phyloP scores from a whole-genome alignment of 805 yeast species.

The Torulaspora quercuum region DNA sequence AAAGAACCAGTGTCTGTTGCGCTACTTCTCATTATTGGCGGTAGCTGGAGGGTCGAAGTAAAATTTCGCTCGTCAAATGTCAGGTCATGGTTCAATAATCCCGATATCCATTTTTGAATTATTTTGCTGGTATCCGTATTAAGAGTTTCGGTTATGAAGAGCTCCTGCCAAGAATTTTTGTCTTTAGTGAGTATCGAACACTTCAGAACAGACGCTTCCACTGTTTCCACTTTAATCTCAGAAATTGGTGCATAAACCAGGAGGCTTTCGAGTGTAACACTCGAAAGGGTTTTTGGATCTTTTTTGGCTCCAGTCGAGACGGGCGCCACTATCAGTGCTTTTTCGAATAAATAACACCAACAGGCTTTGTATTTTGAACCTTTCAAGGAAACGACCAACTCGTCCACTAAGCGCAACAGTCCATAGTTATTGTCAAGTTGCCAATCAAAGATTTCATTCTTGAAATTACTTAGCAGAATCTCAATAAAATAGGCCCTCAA shows the following conservation, averaged over 20 bases:
- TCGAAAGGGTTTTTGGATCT: slow-evolving; percentile 8
- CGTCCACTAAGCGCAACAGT: slow-evolving; percentile 38
- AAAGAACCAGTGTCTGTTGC: slow-evolving; percentile 16
- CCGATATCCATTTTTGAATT: slow-evolving; percentile 43
- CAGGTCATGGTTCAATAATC: slow-evolving; percentile 36
- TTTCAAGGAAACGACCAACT: slow-evolving; percentile 32
- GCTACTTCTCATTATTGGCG: slow-evolving; percentile 17
- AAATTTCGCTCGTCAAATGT: slow-evolving; percentile 31
- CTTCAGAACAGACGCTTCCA: slow-evolving; percentile 27
- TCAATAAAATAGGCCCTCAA: slow-evolving; percentile 30
- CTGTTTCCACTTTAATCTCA: slow-evolving; percentile 20
- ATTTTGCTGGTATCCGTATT: slow-evolving; percentile 32
- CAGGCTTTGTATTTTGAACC: slow-evolving; percentile 27
- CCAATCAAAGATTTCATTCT: slow-evolving; percentile 22
- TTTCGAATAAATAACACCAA: slow-evolving; percentile 38
- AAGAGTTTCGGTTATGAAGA: slow-evolving; percentile 27
- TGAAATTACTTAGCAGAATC: slow-evolving; percentile 21
- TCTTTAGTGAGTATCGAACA: slow-evolving; percentile 10
- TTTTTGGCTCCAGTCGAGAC: slow-evolving; percentile 10
- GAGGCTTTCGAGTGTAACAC: slow-evolving; percentile 13
- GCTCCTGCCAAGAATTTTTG: slow-evolving; percentile 7
- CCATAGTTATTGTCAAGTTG: slow-evolving; percentile 37
- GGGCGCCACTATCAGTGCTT: slow-evolving; percentile 21
- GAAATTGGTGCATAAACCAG: slow-evolving; percentile 17
- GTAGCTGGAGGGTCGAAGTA: slow-evolving; percentile 34